Conservation (phyloP, 192 early-diverging fungal genomes). For the Pilaira anomala region DNA sequence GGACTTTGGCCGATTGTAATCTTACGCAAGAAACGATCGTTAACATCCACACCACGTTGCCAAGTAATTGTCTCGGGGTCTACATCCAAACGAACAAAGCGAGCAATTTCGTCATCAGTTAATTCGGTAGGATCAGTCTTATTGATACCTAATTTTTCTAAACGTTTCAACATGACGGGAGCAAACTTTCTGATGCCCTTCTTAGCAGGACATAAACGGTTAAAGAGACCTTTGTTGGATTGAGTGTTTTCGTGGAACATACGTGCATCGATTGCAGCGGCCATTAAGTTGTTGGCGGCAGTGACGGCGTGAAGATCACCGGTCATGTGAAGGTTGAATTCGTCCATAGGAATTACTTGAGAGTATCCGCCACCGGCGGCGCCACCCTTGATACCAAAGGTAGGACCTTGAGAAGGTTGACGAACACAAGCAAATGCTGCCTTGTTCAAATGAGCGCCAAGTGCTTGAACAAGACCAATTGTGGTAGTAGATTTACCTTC, state of each 20-base stretch:
- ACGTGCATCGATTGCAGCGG: constrained; percentile 96
- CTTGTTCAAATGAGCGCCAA: constrained; percentile 90
- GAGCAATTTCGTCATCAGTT: constrained; percentile 69
- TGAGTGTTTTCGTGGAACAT: constrained; percentile 96
- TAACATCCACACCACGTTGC: constrained; percentile 95
- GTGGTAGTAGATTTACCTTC: constrained; percentile 99
- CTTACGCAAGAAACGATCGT: constrained; percentile 92
- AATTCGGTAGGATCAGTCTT: constrained; percentile 79
- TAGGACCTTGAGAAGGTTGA: constrained; percentile 99
- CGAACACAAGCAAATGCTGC: constrained; percentile 94
- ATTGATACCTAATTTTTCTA: constrained; percentile 77
- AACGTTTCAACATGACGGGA: constrained; percentile 79
- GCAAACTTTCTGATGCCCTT: constrained; percentile 84
- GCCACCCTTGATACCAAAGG: constrained; percentile 99
- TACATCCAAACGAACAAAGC: constrained; percentile 91
- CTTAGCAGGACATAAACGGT: constrained; percentile 82
- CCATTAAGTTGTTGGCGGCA: constrained; percentile 95
- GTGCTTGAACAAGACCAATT: constrained; percentile 90
- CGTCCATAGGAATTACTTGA: constrained; percentile 99
- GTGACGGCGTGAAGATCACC: constrained; percentile 98
- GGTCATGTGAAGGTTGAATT: constrained; percentile 98
- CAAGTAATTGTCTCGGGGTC: constrained; percentile 93
- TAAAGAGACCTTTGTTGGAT: constrained; percentile 75
- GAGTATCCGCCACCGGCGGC: constrained; percentile 98
- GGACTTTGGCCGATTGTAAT: constrained; percentile 86